Percentiles rank a stretch among this genome's conserved stretches.
Conservation (phyloP, 83 land plant genomes). For the Diphasiastrum complanatum region DNA sequence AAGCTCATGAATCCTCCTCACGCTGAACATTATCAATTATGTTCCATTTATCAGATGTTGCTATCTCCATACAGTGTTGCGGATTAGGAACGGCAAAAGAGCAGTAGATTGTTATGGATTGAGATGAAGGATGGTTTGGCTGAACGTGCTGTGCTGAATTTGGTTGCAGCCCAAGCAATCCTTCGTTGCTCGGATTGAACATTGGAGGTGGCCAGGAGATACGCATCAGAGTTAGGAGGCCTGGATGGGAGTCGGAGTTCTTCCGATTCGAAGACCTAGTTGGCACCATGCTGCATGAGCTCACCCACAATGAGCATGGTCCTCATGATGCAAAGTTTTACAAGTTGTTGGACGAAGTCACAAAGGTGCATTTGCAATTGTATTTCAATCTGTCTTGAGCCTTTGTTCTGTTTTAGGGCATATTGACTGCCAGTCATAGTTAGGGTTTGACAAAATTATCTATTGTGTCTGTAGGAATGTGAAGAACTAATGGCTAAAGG, state of each 20-base stretch:
- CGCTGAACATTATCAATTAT: not conserved
- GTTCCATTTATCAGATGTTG: not conserved
- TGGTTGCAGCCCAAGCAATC: slow-evolving; percentile 67
- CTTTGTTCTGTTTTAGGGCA: not conserved
- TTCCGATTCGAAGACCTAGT: slow-evolving; percentile 60
- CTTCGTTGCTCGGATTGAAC: slow-evolving; percentile 65
- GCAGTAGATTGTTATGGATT: not conserved
- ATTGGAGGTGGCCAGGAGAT: slow-evolving; percentile 66
- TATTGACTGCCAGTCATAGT: not conserved
- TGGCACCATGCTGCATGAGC: slow-evolving; percentile 91
- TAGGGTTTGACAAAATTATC: not conserved
- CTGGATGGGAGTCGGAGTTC: slow-evolving; percentile 56
- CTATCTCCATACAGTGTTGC: not conserved
- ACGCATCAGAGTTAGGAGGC: slow-evolving; percentile 65
- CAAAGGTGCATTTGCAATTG: slow-evolving; percentile 43
- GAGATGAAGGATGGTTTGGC: not conserved
- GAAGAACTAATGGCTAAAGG: slow-evolving; percentile 79
- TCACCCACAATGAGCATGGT: slow-evolving; percentile 76
- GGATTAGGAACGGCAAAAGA: not conserved
- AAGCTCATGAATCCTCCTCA: not conserved
- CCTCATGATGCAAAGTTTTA: slow-evolving; percentile 82
- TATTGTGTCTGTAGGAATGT: slow-evolving; percentile 51
- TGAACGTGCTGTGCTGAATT: not conserved
- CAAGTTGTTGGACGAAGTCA: slow-evolving; percentile 87
- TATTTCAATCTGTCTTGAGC: not conserved